These are phyloP conservation scores for Tetracentron sinense DNA, from an alignment of 164 flowering plant genomes.

Conservation along the genomic window DNA sequence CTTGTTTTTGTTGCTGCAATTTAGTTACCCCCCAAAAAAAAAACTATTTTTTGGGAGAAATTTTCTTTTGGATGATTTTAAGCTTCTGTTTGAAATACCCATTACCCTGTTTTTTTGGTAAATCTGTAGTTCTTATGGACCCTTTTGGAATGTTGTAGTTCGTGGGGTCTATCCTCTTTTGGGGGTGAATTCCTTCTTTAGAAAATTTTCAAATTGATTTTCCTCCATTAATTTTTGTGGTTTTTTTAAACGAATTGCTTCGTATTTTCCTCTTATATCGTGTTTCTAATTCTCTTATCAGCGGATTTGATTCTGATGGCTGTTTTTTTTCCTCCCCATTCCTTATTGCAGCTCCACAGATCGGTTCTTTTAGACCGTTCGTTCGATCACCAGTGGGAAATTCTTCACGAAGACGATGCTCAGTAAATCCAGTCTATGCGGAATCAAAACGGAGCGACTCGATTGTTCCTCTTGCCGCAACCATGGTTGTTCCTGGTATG, in stretches of 20 bases:
- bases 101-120: not conserved
- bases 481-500: conserved; percentile 53
- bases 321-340: not conserved
- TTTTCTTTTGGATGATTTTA: no score
- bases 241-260: not conserved
- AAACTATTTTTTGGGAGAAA: no score
- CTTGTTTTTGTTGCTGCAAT: no score
- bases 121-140: not conserved
- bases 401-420: conserved; percentile 32
- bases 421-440: conserved; percentile 44
- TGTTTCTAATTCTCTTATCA: not conserved
- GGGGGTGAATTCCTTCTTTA: no score
- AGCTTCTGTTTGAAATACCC: not conserved
- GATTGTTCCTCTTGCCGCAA: conserved; percentile 51
- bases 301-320: no score
- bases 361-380: conserved; percentile 30
- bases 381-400: conserved; percentile 15
- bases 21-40: no score
- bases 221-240: not conserved
- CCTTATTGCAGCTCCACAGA: conserved; percentile 30
- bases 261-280: not conserved
- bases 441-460: conserved; percentile 55
- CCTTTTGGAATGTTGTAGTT: not conserved
- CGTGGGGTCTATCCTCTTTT: no score
- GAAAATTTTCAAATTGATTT: not conserved